These are phyloP conservation scores for Kodamaea nitidulidarum DNA, from an alignment of 805 yeast species.

Conservation along the genomic window DNA sequence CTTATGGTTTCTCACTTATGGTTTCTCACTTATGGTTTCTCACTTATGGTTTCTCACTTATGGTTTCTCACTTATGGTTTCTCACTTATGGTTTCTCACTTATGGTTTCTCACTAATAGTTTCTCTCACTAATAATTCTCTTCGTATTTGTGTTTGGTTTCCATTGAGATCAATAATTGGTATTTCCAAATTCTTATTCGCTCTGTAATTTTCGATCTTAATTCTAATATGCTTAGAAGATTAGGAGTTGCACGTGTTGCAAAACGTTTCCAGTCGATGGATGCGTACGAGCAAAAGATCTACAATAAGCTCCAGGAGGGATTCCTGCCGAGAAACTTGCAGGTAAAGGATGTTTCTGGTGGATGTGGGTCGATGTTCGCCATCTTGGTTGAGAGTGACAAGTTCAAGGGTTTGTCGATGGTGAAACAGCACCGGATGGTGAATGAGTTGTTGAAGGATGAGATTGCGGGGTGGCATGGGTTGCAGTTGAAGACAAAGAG, in stretches of 20 bases:
- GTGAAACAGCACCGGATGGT: conserved; percentile 91
- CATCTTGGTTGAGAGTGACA: conserved; percentile 64
- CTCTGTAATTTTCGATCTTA: neutral
- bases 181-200: too few relatives aligned
- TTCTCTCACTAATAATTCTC: too few relatives aligned
- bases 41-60: too few relatives aligned
- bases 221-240: conserved; percentile 2
- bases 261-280: conserved; percentile 28
- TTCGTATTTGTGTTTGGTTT: too few relatives aligned
- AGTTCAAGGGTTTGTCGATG: conserved; percentile 78
- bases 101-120: too few relatives aligned
- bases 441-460: conserved; percentile 75
- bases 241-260: conserved; percentile 1
- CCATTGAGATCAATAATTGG: too few relatives aligned
- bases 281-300: conserved; percentile 62
- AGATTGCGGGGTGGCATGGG: conserved; percentile 92
- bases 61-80: too few relatives aligned
- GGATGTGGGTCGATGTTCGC: conserved; percentile 99
- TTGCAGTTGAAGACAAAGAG: conserved; percentile 71
- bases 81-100: too few relatives aligned
- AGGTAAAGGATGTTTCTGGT: conserved; percentile 78
- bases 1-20: too few relatives aligned
- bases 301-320: conserved; percentile 49
- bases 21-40: too few relatives aligned
- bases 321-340: conserved; percentile 57